Evolutionary conservation across 495 filamentous ascomycete genomes (phyloP), one percentile per base, ranked within the genome.

Genomic region (Geopyxis carbonaria): DNA sequence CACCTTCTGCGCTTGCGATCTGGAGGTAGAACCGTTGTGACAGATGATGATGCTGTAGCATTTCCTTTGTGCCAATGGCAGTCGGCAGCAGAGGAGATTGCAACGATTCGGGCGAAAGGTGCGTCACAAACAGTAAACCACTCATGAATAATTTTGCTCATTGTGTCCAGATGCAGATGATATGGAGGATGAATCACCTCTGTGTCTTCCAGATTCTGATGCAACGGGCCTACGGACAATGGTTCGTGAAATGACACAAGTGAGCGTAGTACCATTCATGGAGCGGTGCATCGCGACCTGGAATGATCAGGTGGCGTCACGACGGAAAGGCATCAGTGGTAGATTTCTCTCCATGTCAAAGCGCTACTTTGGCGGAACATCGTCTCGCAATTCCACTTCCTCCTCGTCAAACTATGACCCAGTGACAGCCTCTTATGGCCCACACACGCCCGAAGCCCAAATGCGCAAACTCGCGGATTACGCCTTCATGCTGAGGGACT

Each of bases 291-390:
- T 87, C 6, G 75, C 84, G 18, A 69, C 80, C 2, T 97, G 89
- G 89, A 97, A 97, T 54, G 89, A 97, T 51, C 86, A 94, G 60
- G 76, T 95, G 5, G 85, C 83, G n/a, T 92, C 91, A 10, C 66
- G 79, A 32, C 65, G 89, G 29, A 73, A 82, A 38, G 91, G 91
- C 22, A 65, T 97, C 40, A 77, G 76, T 44, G 89, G 89, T 10
- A 72, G 83, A 2, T 84, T 97, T 54, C 78, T 92, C 61, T 86
- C 77, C n/a, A 64, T 95, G 43, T 91, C 82, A 0, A 87, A 87
- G 58, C 69, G 76, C 22, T 72, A 77, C 10, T 93, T 95, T 53
- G 80, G 83, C 23, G 38, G 39, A 27, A 59, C 60, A 23, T 64
- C 61, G 4, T 59, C 62, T 20, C 57, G 61, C 10, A 56, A 49